These are phyloP conservation scores for Phoma sp. DNA, from an alignment of 2,329 filamentous ascomycete genomes.

Conservation along the genomic window DNA sequence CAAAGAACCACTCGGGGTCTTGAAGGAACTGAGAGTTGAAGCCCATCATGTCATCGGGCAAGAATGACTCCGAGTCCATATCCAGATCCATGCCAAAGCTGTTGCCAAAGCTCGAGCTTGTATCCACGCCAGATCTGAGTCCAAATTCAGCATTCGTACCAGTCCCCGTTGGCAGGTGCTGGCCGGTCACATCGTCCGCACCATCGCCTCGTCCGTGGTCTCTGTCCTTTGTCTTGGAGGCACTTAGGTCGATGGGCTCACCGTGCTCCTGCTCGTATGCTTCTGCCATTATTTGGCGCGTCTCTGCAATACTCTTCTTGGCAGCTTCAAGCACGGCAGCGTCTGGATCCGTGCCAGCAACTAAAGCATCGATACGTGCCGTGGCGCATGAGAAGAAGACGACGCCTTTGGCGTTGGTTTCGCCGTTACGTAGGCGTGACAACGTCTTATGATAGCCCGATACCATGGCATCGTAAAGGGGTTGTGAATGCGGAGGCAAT, in stretches of 20 bases:
- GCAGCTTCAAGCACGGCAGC: conserved; percentile 29
- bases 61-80: background rate
- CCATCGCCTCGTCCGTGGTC: conserved; percentile 22
- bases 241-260: conserved; percentile 28
- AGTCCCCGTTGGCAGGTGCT: background rate
- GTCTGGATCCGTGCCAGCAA: conserved; percentile 23
- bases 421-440: conserved; percentile 31
- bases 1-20: conserved; percentile 17
- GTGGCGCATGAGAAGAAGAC: conserved; percentile 29
- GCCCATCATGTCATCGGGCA: background rate
- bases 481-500: conserved; percentile 22
- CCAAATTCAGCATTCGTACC: background rate
- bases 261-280: conserved; percentile 31
- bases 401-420: conserved; percentile 36
- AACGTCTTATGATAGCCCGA: conserved; percentile 15
- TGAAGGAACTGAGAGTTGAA: background rate
- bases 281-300: conserved; percentile 21
- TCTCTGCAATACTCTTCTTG: conserved; percentile 21
- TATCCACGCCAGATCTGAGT: background rate
- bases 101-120: too few species aligned
- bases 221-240: background rate
- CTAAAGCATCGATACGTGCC: conserved; percentile 36
- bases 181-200: conserved; percentile 6
- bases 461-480: conserved; percentile 21
- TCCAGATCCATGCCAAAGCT: background rate